Percentiles rank a stretch among this genome's conserved stretches.
phyloP scores from a whole-genome alignment of 1,284 basidiomycete genomes.

The Takashimella koratensis region DNA sequence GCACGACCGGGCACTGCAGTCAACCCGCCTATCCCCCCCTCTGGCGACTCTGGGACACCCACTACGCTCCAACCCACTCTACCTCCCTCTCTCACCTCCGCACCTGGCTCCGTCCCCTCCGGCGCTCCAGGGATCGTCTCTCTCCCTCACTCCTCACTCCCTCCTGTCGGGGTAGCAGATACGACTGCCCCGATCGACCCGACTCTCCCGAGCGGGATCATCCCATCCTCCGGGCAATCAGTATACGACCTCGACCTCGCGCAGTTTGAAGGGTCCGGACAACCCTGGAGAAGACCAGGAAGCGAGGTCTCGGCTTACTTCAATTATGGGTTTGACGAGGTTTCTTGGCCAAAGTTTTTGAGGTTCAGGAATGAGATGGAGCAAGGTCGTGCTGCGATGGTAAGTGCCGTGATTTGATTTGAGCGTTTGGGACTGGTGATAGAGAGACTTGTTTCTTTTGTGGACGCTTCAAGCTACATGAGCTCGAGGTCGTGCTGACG shows the following conservation, averaged over 20 bases:
- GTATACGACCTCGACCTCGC: constrained; percentile 85
- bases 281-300: constrained; percentile 89
- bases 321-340: constrained; percentile 98
- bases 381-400: constrained; percentile 51
- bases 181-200: constrained; percentile 59
- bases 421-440: neutral
- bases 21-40: constrained; percentile 14
- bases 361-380: constrained; percentile 78
- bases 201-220: constrained; percentile 57
- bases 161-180: constrained; percentile 21
- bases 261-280: constrained; percentile 65
- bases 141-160: constrained; percentile 37
- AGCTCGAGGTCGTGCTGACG: neutral
- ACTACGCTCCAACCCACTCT: constrained; percentile 5
- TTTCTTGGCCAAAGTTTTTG: constrained; percentile 89
- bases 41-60: constrained; percentile 8
- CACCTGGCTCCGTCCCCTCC: constrained; percentile 3
- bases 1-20: constrained; percentile 57
- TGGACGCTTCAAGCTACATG: too few relatives aligned
- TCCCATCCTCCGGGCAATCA: constrained; percentile 59
- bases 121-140: constrained; percentile 19
- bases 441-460: neutral
- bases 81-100: neutral
- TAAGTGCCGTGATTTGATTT: constrained; percentile 20
- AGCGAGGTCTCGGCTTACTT: constrained; percentile 97